A percentile compares a stretch with the other conserved stretches of the same genome.
phyloP scores from a whole-genome alignment of 2,329 filamentous ascomycete species.

The Huntiella moniliformis region DNA sequence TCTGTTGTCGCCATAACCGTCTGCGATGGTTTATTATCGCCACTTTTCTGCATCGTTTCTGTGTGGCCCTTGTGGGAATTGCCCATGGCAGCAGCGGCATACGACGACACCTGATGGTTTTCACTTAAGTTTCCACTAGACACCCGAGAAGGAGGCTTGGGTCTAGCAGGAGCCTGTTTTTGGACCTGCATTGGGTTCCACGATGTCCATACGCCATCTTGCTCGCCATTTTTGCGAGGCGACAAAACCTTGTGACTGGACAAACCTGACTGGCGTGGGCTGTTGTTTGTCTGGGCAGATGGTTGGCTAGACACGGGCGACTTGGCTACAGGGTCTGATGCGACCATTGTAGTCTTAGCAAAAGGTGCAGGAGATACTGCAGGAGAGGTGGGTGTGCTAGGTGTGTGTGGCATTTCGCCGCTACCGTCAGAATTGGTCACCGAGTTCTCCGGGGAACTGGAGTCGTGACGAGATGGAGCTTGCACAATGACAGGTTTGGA shows the following conservation, averaged over 20 bases:
- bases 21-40: too few relatives aligned
- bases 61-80: conserved; percentile 1
- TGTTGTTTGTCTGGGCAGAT: too few relatives aligned
- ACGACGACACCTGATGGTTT: background rate
- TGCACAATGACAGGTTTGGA: background rate
- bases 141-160: background rate
- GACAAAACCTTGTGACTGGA: too few relatives aligned
- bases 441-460: background rate
- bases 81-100: conserved; percentile 1
- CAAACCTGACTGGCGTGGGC: too few relatives aligned
- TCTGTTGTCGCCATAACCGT: too few relatives aligned
- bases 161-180: background rate
- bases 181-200: background rate
- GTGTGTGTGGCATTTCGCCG: background rate
- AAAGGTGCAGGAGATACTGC: background rate
- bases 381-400: background rate
- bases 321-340: background rate
- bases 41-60: background rate
- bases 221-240: background rate
- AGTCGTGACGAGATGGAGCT: background rate
- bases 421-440: background rate
- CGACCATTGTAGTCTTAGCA: background rate
- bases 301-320: too few relatives aligned
- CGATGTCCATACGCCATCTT: conserved; percentile 4
- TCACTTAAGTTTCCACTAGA: background rate